These are phyloP conservation scores for Cystobasidiopsis lactophilus DNA, from an alignment of 768 basidiomycete species.

Conservation along the genomic window DNA sequence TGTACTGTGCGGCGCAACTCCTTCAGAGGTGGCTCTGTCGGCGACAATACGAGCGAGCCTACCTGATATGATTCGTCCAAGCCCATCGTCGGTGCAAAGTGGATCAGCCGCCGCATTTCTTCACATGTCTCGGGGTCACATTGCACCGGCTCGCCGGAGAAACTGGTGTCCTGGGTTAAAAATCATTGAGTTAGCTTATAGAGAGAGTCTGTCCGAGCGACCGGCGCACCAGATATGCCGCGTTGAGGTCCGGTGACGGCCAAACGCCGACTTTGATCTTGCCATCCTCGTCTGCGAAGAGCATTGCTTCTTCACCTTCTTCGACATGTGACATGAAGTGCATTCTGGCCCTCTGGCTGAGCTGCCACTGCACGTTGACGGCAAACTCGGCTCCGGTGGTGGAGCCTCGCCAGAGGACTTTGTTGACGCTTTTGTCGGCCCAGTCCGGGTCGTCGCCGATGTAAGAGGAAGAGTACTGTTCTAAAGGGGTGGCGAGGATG, in stretches of 20 bases:
- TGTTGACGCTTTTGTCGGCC: slow-evolving; percentile 62
- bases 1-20: slow-evolving; percentile 6
- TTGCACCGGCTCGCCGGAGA: slow-evolving; percentile 18
- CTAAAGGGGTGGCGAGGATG: slow-evolving; percentile 85
- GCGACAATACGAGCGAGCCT: slow-evolving; percentile 2
- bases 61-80: slow-evolving; percentile 17
- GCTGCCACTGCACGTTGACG: slow-evolving; percentile 29
- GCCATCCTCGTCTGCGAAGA: slow-evolving; percentile 23
- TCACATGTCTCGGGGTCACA: slow-evolving; percentile 19
- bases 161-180: slow-evolving; percentile 19
- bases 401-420: slow-evolving; percentile 79
- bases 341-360: slow-evolving; percentile 29
- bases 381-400: slow-evolving; percentile 56
- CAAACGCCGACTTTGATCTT: slow-evolving; percentile 2
- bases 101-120: slow-evolving; percentile 13
- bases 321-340: slow-evolving; percentile 24
- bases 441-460: slow-evolving; percentile 77
- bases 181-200: slow-evolving; percentile 11
- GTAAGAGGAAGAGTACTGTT: slow-evolving; percentile 64
- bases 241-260: background rate
- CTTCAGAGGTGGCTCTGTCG: slow-evolving; percentile 14
- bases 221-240: background rate
- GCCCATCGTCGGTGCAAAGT: slow-evolving; percentile 18
- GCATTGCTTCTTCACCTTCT: slow-evolving; percentile 24
- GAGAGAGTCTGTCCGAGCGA: too few species aligned